Evolutionary conservation across 202 grass and related monocot species (phyloP).

Genomic region (Zizania palustris): DNA sequence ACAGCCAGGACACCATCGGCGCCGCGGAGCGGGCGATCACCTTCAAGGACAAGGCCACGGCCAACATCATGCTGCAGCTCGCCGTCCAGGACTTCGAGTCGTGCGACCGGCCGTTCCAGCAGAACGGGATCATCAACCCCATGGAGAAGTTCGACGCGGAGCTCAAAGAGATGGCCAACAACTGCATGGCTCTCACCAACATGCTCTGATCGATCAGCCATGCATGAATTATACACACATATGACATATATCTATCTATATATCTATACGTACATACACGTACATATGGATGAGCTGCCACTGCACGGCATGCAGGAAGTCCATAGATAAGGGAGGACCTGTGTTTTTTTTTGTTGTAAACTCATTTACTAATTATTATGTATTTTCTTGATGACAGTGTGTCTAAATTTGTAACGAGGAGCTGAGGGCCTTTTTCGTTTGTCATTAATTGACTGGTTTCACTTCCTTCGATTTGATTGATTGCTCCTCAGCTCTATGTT

Average conservation of each 20-base stretch:
- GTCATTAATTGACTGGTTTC: too few relatives aligned
- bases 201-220: too few relatives aligned
- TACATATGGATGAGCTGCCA: not conserved
- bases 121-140: slow-evolving; percentile 38
- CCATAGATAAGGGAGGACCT: slow-evolving; percentile 13
- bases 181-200: slow-evolving; percentile 60
- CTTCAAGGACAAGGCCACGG: slow-evolving; percentile 52
- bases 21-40: slow-evolving; percentile 49
- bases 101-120: slow-evolving; percentile 50
- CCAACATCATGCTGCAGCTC: slow-evolving; percentile 56
- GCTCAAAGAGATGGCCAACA: slow-evolving; percentile 58
- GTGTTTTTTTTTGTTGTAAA: not conserved
- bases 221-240: not conserved
- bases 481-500: too few relatives aligned
- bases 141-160: slow-evolving; percentile 45
- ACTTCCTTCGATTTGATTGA: too few relatives aligned
- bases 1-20: slow-evolving; percentile 56
- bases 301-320: slow-evolving; percentile 7
- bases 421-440: too few relatives aligned
- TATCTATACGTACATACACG: too few relatives aligned
- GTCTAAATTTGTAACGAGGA: too few relatives aligned
- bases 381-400: not conserved
- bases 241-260: too few relatives aligned
- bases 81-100: slow-evolving; percentile 61
- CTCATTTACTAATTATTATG: slow-evolving; percentile 18